Evolutionary conservation across 305 asterid genomes (phyloP).

Genomic region (Withania somnifera): DNA sequence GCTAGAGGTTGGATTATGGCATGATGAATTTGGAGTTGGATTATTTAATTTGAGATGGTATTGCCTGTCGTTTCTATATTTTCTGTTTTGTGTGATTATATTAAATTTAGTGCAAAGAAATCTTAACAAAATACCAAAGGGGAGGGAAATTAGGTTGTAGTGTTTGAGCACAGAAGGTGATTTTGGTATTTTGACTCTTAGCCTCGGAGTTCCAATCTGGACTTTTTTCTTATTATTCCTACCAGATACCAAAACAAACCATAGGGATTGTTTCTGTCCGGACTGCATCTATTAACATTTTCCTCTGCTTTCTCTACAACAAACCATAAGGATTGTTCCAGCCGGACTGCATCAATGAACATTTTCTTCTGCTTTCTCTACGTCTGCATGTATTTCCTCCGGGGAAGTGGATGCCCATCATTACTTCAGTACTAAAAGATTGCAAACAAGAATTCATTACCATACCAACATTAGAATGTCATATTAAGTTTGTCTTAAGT

Average conservation of each 20-base stretch:
- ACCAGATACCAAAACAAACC: no score
- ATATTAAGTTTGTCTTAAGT: neutral
- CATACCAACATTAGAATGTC: neutral
- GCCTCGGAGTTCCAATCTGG: neutral
- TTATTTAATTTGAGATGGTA: neutral
- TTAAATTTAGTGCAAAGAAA: neutral
- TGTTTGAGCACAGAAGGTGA: neutral
- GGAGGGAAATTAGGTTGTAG: neutral
- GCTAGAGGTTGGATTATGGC: neutral
- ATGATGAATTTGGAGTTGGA: neutral
- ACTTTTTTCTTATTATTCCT: no score
- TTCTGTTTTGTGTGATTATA: neutral
- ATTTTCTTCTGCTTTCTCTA: neutral
- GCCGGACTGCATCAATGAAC: neutral
- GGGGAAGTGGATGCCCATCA: neutral
- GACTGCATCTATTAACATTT: no score
- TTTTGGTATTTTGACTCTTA: neutral
- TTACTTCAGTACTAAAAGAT: neutral
- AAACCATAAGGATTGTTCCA: no score
- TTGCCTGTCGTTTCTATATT: neutral
- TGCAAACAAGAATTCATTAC: neutral
- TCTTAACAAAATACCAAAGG: neutral
- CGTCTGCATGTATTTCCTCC: neutral
- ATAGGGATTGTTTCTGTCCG: no score
- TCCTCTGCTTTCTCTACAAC: no score